Evolutionary conservation across 2,329 filamentous ascomycete genomes (phyloP).

Genomic region (Xylariales sp.): DNA sequence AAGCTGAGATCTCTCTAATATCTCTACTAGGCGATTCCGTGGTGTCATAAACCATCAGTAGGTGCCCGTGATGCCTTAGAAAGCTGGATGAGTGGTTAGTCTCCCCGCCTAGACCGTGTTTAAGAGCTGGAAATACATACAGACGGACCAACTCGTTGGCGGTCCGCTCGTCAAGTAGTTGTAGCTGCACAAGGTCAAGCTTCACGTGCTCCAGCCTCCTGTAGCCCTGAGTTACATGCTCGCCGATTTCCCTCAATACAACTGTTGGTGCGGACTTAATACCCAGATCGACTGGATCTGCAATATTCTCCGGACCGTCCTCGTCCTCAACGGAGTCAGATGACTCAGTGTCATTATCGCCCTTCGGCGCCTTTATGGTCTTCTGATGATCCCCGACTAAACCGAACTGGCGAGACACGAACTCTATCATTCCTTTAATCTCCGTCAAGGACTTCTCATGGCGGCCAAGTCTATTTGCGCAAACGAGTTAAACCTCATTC

Average conservation of each 20-base stretch:
- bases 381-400: conserved; percentile 7
- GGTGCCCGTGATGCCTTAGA: conserved; percentile 24
- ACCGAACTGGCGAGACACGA: conserved; percentile 11
- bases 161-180: conserved; percentile 25
- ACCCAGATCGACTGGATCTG: conserved; percentile 25
- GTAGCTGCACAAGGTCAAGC: conserved; percentile 25
- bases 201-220: conserved; percentile 23
- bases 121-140: conserved; percentile 15
- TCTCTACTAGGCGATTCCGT: conserved; percentile 28
- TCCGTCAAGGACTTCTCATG: conserved; percentile 12
- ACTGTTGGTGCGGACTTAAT: conserved; percentile 26
- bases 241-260: conserved; percentile 26
- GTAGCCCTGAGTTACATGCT: conserved; percentile 23
- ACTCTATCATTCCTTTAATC: conserved; percentile 11
- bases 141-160: conserved; percentile 25
- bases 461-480: conserved; percentile 4
- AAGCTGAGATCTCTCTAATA: conserved; percentile 30
- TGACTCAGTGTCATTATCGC: conserved; percentile 4
- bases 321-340: conserved; percentile 14
- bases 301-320: conserved; percentile 21
- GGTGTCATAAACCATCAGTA: conserved; percentile 20
- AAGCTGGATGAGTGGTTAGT: conserved; percentile 17
- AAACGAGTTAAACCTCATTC: background rate
- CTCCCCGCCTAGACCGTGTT: background rate
- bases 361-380: background rate